These are phyloP conservation scores for Didymella arachidicola DNA, from an alignment of 2,329 filamentous ascomycete species.

Conservation along the genomic window DNA sequence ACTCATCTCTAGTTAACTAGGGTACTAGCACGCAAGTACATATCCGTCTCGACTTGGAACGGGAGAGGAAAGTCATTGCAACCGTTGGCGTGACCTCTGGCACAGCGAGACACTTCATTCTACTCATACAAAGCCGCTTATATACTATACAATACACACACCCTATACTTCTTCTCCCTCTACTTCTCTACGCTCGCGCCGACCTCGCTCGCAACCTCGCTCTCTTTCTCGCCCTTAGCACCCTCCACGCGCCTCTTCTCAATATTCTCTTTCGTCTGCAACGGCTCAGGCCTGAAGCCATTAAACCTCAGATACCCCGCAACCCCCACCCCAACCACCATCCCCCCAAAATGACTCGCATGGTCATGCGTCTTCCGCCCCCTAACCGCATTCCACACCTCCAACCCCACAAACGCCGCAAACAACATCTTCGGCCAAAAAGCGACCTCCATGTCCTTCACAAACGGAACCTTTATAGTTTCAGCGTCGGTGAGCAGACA, in stretches of 20 bases:
- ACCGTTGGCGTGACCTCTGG: no score
- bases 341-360: constrained; percentile 49
- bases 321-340: constrained; percentile 33
- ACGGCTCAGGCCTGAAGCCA: constrained; percentile 23
- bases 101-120: no score
- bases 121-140: no score
- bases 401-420: constrained; percentile 35
- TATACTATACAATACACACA: no score
- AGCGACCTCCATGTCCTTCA: constrained; percentile 35
- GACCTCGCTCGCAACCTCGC: constrained; percentile 38
- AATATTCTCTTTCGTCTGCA: constrained; percentile 15
- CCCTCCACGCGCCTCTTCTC: constrained; percentile 32
- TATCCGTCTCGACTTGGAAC: no score
- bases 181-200: no score
- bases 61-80: no score
- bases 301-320: constrained; percentile 40
- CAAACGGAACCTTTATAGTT: constrained; percentile 41
- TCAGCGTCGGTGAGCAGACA: constrained; percentile 45
- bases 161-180: no score
- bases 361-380: constrained; percentile 36
- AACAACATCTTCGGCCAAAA: constrained; percentile 46
- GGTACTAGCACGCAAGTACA: no score
- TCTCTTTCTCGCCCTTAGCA: no score
- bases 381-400: constrained; percentile 31
- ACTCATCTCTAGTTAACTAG: no score